Percentiles rank a stretch among this genome's conserved stretches.
phyloP scores from a whole-genome alignment of 352 stramenopile species.

The Phytophthora boehmeriae region DNA sequence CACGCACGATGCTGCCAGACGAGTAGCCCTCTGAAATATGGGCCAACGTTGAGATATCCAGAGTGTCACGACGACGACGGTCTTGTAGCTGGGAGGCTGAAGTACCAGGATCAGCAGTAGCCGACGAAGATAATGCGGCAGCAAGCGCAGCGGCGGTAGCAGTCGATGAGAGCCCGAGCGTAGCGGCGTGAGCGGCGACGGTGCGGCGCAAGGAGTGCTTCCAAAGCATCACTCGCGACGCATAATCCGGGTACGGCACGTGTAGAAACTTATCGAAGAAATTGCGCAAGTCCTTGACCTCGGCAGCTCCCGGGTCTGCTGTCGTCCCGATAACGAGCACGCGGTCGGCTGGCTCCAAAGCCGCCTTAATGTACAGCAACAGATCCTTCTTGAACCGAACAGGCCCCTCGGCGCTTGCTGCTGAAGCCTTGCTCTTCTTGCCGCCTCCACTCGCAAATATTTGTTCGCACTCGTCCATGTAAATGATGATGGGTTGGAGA shows the following conservation, averaged over 20 bases:
- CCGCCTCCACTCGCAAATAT: slow-evolving; percentile 75
- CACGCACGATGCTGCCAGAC: slow-evolving; percentile 79
- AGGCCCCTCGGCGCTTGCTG: slow-evolving; percentile 65
- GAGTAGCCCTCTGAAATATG: slow-evolving; percentile 93
- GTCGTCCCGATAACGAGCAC: slow-evolving; percentile 92
- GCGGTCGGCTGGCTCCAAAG: slow-evolving; percentile 87
- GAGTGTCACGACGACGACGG: slow-evolving; percentile 32
- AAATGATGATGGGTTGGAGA: slow-evolving; percentile 92
- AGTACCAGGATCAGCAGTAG: slow-evolving; percentile 4
- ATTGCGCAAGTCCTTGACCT: slow-evolving; percentile 86
- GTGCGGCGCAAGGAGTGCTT: slow-evolving; percentile 69
- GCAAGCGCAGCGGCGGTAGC: slow-evolving; percentile 27
- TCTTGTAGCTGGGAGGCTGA: slow-evolving; percentile 21
- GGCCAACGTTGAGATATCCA: slow-evolving; percentile 90
- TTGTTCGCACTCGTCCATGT: slow-evolving; percentile 94
- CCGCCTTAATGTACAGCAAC: slow-evolving; percentile 92
- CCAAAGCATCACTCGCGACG: slow-evolving; percentile 91
- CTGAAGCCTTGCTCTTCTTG: slow-evolving; percentile 79
- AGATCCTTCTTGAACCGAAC: slow-evolving; percentile 94
- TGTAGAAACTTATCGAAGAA: slow-evolving; percentile 95
- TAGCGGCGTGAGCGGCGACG: slow-evolving; percentile 44
- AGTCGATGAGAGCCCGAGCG: slow-evolving; percentile 26
- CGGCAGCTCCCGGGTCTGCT: slow-evolving; percentile 79
- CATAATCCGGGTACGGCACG: slow-evolving; percentile 92
- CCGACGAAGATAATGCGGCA: slow-evolving; percentile 28